Conservation (phyloP, 257 asterid species). For the Nicotiana otophora region DNA sequence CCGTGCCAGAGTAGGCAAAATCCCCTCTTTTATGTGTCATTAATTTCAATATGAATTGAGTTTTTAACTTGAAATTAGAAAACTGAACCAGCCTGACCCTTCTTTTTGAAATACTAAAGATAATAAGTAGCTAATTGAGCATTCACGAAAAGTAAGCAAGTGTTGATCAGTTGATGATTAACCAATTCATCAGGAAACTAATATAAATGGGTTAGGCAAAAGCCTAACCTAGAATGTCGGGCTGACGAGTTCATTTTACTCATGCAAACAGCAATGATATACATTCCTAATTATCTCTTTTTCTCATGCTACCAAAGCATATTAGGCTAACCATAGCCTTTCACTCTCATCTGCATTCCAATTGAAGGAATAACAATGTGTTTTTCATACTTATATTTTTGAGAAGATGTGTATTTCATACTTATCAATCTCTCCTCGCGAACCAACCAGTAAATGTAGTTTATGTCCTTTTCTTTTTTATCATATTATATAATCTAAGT, state of each 20-base stretch:
- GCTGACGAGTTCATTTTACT: neutral
- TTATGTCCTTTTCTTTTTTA: neutral
- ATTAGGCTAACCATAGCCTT: neutral
- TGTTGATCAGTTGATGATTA: neutral
- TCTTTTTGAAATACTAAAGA: neutral
- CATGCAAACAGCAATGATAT: neutral
- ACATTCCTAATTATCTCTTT: neutral
- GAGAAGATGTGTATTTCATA: neutral
- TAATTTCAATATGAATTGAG: neutral
- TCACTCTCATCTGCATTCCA: neutral
- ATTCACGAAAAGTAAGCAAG: neutral
- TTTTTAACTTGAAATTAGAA: neutral
- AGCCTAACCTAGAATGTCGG: neutral
- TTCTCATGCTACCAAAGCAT: neutral
- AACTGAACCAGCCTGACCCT: neutral
- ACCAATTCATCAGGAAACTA: neutral
- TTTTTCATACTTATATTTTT: neutral
- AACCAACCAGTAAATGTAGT: neutral
- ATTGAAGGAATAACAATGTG: neutral
- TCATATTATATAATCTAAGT: neutral
- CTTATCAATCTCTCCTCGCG: neutral
- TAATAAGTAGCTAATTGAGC: neutral
- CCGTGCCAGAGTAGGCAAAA: neutral
- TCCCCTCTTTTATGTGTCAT: neutral
- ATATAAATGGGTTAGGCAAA: neutral